Base-by-base conservation (phyloP, 352 stramenopile genomes). In the Aphanomyces stellatus region DNA sequence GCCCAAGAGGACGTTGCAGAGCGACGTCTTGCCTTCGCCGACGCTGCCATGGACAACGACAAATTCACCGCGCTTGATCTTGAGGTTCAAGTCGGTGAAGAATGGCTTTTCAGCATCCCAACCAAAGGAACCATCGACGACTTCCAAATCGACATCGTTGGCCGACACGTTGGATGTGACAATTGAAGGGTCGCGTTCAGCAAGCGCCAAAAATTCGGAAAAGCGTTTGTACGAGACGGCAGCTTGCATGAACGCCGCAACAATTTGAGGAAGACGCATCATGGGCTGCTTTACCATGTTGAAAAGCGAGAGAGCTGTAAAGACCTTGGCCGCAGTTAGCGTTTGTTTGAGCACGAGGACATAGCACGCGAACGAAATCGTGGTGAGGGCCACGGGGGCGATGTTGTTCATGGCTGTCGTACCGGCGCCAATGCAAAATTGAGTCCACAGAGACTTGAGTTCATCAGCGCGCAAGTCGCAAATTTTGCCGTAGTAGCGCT, bases 121-220 rank as follows among this genome's bases (percentile, higher is more conserved):
- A 4, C 72, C 74, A 55, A 87, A 80, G 24, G 76, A 82, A 1
- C 72, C 83, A 28, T 79, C 61, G 72, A 89, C 79, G 15, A 92
- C 64, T 5, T 78, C 76, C 4, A 92, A 41, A 6, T 1, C 49
- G 1, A 70, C 67, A n/a, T 76, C 60, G 30, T 69, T 8, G 0
- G 42, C 24, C 17, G 56, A 22, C 13, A 64, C 55, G 49, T 63
- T 25, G 6, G 19, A 41, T 25, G 49, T 35, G 13, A 71, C 64
- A 27, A 66, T 70, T 1, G 35, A 37, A 1, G 22, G 0, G 13
- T 73, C 35, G 28, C 48, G 62, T 37, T 77, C 70, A 6, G n/a
- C 25, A 6, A 73, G 48, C n/a, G 51, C 31, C 4, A 79, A 61
- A 31, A 73, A 78, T 11, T 67, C 37, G 22, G 56, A 11, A 4